phyloP scores from a whole-genome alignment of 495 filamentous ascomycete genomes.

The Thermothielavioides terrestris region DNA sequence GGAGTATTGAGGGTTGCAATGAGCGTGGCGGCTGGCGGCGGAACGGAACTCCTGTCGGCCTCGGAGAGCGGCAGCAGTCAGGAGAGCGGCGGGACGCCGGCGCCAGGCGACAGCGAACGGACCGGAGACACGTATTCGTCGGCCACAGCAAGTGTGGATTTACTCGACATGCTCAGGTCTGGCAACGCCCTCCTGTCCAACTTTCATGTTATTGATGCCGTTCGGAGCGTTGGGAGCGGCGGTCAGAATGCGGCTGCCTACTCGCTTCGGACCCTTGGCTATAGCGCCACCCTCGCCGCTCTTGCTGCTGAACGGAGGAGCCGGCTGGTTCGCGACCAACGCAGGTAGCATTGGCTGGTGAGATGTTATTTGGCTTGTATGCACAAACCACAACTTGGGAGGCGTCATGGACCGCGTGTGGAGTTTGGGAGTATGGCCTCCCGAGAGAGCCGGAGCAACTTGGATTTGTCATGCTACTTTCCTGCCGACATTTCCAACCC shows the following conservation, averaged over 20 bases:
- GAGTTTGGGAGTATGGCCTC: too few relatives aligned
- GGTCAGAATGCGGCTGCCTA: conserved; percentile 43
- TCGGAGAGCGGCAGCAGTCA: conserved; percentile 11
- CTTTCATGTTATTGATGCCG: conserved; percentile 57
- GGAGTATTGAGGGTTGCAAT: conserved; percentile 50
- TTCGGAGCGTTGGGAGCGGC: conserved; percentile 55
- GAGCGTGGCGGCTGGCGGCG: conserved; percentile 29
- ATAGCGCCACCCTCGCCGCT: conserved; percentile 39
- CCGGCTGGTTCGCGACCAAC: conserved; percentile 20
- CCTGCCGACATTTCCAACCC: conserved; percentile 90
- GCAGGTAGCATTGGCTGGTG: conserved; percentile 3
- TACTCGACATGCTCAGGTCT: conserved; percentile 53
- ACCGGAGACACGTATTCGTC: conserved; percentile 39
- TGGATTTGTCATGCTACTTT: conserved; percentile 68
- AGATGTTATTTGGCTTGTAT: not conserved
- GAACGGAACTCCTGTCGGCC: conserved; percentile 45
- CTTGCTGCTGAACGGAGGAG: conserved; percentile 38
- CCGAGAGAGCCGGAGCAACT: not conserved
- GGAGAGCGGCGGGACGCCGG: conserved; percentile 14
- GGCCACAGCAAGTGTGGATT: conserved; percentile 29
- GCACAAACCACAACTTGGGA: too few relatives aligned
- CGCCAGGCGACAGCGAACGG: conserved; percentile 33
- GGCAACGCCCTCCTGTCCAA: conserved; percentile 63
- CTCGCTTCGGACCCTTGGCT: conserved; percentile 43
- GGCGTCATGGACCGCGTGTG: too few relatives aligned